phyloP scores from a whole-genome alignment of 2,329 filamentous ascomycete genomes.

The Trichoderma endophyticum region DNA sequence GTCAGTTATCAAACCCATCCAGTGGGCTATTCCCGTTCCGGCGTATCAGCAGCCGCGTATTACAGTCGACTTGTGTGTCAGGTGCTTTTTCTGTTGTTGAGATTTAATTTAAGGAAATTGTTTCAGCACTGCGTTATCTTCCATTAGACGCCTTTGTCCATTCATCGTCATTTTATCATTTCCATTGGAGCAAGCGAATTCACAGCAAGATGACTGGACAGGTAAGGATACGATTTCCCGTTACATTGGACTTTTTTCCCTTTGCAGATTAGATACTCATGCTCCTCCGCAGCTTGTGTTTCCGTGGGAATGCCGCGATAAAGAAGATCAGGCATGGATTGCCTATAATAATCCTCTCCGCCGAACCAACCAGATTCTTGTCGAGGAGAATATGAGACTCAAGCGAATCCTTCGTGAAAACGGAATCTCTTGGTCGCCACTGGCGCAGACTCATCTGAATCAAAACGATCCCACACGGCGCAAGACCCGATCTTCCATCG shows the following conservation, averaged over 20 bases:
- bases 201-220: constrained; percentile 12
- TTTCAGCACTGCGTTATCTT: neutral
- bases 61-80: neutral
- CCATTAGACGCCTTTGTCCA: neutral
- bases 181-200: neutral
- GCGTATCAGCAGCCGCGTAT: neutral
- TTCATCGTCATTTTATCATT: neutral
- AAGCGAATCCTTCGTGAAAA: constrained; percentile 52
- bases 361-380: constrained; percentile 42
- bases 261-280: neutral
- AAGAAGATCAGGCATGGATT: constrained; percentile 47
- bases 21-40: neutral
- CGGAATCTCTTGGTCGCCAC: constrained; percentile 49
- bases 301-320: constrained; percentile 52
- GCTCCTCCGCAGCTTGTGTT: constrained; percentile 31
- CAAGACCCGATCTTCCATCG: constrained; percentile 32
- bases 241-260: neutral
- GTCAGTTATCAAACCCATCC: neutral
- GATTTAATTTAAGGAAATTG: neutral
- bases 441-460: constrained; percentile 34
- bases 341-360: constrained; percentile 50
- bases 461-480: constrained; percentile 32
- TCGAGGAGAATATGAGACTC: constrained; percentile 48
- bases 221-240: constrained; percentile 1
- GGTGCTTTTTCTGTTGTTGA: neutral